Evolutionary conservation across 1,284 basidiomycete species (phyloP), one percentile per base, ranked within the genome.

Genomic region (Melampsora medusae): DNA sequence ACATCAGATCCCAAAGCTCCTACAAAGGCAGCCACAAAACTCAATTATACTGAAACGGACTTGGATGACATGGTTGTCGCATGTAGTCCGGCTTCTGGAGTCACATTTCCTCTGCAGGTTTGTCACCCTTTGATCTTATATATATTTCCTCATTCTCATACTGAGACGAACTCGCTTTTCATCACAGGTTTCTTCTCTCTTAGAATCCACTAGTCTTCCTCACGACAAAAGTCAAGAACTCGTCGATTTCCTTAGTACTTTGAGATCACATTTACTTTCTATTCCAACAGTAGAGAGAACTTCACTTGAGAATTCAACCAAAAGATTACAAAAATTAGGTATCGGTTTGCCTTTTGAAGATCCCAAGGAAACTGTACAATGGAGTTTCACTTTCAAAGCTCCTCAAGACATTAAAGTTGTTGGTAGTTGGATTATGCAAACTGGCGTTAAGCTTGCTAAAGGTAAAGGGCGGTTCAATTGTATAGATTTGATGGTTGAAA

Each of bases 371-470:
- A 82, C 69, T 33, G 80, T 80, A 25, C 78, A 80, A 71, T 81
- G 81, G 79, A 79, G 79, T 53, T 79, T 81, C 65, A 79, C 71
- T 12, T 83, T 83, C 65, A 79, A 80, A n/a, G 79, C 79, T 61
- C 82, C 82, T 0, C 72, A 72, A 1, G 77, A 78, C 17, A 77
- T 83, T 69, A 78, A 82, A 50, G 79, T 83, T 3, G 79, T 82
- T 5, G 82, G 82, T n/a, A 82, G 81, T 74, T 83, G 82, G 82
- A 78, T 81, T 3, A 78, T 83, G 33, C 79, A 80, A 38, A 77
- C 79, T 1, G 78, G 80, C 2, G 79, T 79, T 25, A 79, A 80
- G 68, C 78, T 80, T n/a, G 78, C 80, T 0, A 79, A 79, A 10
- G 80, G 79, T 3, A 77, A 81, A 50, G 79, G 82, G 33, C 80